phyloP scores from a whole-genome alignment of 208 protist genomes.

The Tritrichomonas musculus region DNA sequence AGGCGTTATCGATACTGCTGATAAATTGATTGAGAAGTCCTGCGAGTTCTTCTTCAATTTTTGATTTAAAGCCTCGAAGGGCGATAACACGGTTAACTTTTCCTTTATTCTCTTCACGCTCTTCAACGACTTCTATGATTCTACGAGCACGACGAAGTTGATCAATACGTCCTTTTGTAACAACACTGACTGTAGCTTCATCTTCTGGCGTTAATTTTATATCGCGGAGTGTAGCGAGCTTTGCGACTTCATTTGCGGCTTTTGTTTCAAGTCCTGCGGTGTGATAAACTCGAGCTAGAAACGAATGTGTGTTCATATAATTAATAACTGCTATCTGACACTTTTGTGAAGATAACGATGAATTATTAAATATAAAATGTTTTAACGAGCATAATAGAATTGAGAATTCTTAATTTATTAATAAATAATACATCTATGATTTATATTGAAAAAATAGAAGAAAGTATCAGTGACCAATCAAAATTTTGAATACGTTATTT shows the following conservation, averaged over 20 bases:
- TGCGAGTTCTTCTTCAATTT: constrained; percentile 27
- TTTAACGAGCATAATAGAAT: too few relatives aligned
- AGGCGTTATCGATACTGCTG: background rate
- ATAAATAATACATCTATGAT: too few relatives aligned
- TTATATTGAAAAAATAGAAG: too few relatives aligned
- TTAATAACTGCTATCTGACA: too few relatives aligned
- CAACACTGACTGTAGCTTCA: constrained; percentile 20
- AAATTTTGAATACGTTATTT: too few relatives aligned
- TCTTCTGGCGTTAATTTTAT: background rate
- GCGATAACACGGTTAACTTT: constrained; percentile 24
- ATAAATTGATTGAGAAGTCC: background rate
- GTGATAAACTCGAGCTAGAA: constrained; percentile 12
- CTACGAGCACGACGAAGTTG: background rate
- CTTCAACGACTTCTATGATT: constrained; percentile 13
- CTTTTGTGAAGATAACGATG: too few relatives aligned
- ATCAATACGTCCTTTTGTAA: constrained; percentile 12
- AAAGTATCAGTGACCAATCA: too few relatives aligned
- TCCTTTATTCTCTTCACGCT: constrained; percentile 24
- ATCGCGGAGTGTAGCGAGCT: background rate
- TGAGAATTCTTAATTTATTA: too few relatives aligned
- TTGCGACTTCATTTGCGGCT: background rate
- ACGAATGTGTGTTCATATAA: constrained; percentile 20
- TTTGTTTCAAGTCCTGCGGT: background rate
- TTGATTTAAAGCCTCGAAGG: constrained; percentile 13
- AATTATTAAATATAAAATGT: too few relatives aligned